A percentile compares a stretch with the other conserved stretches of the same genome.
Conservation (phyloP, 768 basidiomycete species). For the Leucocoprinus leucothites region DNA sequence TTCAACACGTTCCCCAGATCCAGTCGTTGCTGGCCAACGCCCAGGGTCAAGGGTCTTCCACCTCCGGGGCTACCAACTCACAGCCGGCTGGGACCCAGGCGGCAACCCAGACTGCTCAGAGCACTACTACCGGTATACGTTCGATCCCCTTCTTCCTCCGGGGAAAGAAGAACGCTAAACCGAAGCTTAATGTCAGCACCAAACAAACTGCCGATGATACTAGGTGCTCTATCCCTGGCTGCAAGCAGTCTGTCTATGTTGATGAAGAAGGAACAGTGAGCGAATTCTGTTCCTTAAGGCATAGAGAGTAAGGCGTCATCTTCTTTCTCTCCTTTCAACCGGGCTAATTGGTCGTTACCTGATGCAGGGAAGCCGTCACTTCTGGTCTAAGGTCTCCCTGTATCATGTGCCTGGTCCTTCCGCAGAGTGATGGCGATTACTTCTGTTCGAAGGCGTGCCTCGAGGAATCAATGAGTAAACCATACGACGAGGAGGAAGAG, state of each 20-base stretch:
- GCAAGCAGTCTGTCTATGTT: constrained; percentile 53
- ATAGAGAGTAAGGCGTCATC: constrained; percentile 50
- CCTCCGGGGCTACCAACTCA: neutral
- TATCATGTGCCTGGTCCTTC: constrained; percentile 61
- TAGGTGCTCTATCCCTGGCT: constrained; percentile 54
- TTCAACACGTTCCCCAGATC: constrained; percentile 45
- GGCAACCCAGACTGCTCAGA: neutral
- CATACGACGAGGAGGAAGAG: constrained; percentile 14
- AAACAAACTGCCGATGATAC: constrained; percentile 34
- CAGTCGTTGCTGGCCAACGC: constrained; percentile 30
- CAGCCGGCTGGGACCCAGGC: constrained; percentile 10
- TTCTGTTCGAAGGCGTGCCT: constrained; percentile 59
- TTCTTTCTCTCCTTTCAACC: neutral
- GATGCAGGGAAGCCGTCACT: constrained; percentile 52
- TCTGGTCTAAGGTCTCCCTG: constrained; percentile 50
- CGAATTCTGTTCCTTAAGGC: constrained; percentile 57
- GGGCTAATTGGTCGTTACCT: neutral
- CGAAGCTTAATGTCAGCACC: constrained; percentile 25
- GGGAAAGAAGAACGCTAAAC: constrained; percentile 28
- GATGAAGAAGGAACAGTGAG: constrained; percentile 49
- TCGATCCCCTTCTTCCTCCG: constrained; percentile 21
- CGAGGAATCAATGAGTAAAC: constrained; percentile 58
- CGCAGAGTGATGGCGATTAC: constrained; percentile 59
- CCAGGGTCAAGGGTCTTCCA: constrained; percentile 8
- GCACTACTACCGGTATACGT: constrained; percentile 26